phyloP scores from a whole-genome alignment of 305 asterid genomes.

The Solanum hybrid region DNA sequence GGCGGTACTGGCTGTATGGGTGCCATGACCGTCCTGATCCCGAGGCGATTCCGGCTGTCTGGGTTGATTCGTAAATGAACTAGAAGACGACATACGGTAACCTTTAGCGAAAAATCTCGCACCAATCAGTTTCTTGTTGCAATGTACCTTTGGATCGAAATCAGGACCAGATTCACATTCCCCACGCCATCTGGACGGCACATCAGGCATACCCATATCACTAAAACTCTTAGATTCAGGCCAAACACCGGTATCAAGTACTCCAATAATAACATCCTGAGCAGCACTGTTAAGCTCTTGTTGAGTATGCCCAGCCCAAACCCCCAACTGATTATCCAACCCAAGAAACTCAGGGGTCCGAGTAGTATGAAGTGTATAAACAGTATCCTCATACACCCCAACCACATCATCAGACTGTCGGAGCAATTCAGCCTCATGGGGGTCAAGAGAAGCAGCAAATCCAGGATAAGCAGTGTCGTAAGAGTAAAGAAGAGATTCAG shows the following conservation, averaged over 20 bases:
- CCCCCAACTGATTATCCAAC: conserved; percentile 9
- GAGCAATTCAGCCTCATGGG: conserved; percentile 24
- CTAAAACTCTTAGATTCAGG: conserved; percentile 35
- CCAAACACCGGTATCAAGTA: conserved; percentile 48
- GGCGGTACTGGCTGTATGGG: conserved; percentile 84
- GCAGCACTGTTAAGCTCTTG: conserved; percentile 26
- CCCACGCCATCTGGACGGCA: conserved; percentile 36
- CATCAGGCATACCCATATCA: conserved; percentile 20
- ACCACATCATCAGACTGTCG: conserved; percentile 27
- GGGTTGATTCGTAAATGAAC: background rate
- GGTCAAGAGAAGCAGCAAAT: conserved; percentile 23
- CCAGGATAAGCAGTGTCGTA: conserved; percentile 35
- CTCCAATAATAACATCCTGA: conserved; percentile 34
- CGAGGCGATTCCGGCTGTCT: conserved; percentile 25
- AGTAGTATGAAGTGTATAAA: conserved; percentile 32
- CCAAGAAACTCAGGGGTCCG: conserved; percentile 36
- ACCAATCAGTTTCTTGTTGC: conserved; percentile 32
- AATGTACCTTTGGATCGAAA: conserved; percentile 25
- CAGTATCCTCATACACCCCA: conserved; percentile 32
- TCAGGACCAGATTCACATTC: conserved; percentile 23
- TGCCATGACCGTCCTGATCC: conserved; percentile 66
- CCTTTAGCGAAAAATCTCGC: conserved; percentile 30
- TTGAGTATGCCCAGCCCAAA: conserved; percentile 21
- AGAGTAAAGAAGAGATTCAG: conserved; percentile 24
- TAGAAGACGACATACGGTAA: conserved; percentile 17